These are phyloP conservation scores for Saccharata proteae DNA, from an alignment of 2,329 filamentous ascomycete species.

Conservation along the genomic window DNA sequence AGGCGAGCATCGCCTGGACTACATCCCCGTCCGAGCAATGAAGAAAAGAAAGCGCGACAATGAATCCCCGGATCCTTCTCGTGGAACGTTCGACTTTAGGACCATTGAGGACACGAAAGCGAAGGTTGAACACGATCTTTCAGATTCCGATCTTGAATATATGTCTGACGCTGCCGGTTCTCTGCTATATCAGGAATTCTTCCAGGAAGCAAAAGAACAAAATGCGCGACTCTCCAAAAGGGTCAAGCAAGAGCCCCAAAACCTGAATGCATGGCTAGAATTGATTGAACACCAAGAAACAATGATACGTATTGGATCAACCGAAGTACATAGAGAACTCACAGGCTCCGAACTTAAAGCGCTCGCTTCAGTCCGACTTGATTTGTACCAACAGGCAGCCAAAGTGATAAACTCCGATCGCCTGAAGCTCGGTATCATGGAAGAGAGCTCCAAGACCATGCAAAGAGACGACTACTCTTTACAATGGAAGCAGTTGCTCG, in stretches of 20 bases:
- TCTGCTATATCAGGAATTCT: constrained; percentile 6
- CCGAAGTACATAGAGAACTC: constrained; percentile 23
- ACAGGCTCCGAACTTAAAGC: constrained; percentile 53
- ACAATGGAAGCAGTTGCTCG: constrained; percentile 54
- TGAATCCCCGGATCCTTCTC: constrained; percentile 9
- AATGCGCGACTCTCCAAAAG: constrained; percentile 50
- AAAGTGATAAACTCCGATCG: constrained; percentile 39
- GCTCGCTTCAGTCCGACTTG: constrained; percentile 67
- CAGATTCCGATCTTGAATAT: constrained; percentile 26
- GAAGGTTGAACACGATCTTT: constrained; percentile 10
- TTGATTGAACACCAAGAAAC: constrained; percentile 68
- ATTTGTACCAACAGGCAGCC: constrained; percentile 68
- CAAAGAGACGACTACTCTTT: constrained; percentile 45
- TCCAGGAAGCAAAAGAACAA: constrained; percentile 31
- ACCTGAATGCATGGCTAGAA: constrained; percentile 62
- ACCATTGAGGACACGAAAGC: constrained; percentile 24
- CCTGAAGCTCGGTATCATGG: constrained; percentile 58
- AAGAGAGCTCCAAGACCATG: constrained; percentile 66
- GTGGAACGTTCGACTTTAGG: constrained; percentile 22
- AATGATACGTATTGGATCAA: constrained; percentile 43
- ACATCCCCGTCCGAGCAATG: constrained; percentile 16
- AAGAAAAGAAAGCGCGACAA: constrained; percentile 14
- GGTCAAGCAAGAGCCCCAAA: constrained; percentile 52
- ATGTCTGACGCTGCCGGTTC: constrained; percentile 15
- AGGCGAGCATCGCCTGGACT: constrained; percentile 15